phyloP scores from a whole-genome alignment of 352 stramenopile species.

The Pythium dissimile region DNA sequence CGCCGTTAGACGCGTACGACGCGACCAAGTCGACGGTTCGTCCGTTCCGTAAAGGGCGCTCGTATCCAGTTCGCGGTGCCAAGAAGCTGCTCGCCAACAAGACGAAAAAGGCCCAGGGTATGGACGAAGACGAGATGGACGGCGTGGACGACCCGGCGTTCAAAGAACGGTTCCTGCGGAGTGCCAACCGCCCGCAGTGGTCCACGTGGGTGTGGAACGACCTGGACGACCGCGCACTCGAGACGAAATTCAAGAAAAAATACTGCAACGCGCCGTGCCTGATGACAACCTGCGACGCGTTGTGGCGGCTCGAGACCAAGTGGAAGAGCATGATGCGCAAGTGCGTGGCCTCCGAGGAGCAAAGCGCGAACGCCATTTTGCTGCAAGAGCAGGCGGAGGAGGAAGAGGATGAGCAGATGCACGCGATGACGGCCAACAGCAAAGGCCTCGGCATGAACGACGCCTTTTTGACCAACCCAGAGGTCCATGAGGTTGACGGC shows the following conservation, averaged over 20 bases:
- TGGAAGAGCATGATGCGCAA: slow-evolving; percentile 58
- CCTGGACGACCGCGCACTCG: slow-evolving; percentile 40
- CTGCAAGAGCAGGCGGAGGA: slow-evolving; percentile 63
- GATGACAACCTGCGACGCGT: slow-evolving; percentile 42
- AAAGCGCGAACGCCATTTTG: slow-evolving; percentile 64
- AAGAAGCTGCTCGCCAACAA: slow-evolving; percentile 47
- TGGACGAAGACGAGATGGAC: slow-evolving; percentile 41
- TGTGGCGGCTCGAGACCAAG: slow-evolving; percentile 68
- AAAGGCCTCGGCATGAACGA: slow-evolving; percentile 35
- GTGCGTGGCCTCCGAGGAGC: slow-evolving; percentile 39
- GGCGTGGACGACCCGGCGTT: slow-evolving; percentile 63
- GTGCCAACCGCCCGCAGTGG: slow-evolving; percentile 51
- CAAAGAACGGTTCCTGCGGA: slow-evolving; percentile 57
- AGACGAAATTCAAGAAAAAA: slow-evolving; percentile 58
- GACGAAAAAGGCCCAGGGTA: slow-evolving; percentile 20
- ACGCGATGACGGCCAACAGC: slow-evolving; percentile 30
- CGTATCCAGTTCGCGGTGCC: slow-evolving; percentile 39
- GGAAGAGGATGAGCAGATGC: slow-evolving; percentile 57
- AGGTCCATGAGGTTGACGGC: slow-evolving; percentile 17
- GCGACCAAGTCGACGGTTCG: slow-evolving; percentile 53
- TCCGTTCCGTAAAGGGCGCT: slow-evolving; percentile 74
- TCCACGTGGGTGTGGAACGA: slow-evolving; percentile 73
- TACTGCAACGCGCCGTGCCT: slow-evolving; percentile 56
- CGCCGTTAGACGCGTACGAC: slow-evolving; percentile 72
- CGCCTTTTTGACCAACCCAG: not conserved